A percentile compares a stretch with the other conserved stretches of the same genome.
These are phyloP conservation scores for Diplodia scrobiculata DNA, from an alignment of 2,329 filamentous ascomycete species.

Conservation along the genomic window DNA sequence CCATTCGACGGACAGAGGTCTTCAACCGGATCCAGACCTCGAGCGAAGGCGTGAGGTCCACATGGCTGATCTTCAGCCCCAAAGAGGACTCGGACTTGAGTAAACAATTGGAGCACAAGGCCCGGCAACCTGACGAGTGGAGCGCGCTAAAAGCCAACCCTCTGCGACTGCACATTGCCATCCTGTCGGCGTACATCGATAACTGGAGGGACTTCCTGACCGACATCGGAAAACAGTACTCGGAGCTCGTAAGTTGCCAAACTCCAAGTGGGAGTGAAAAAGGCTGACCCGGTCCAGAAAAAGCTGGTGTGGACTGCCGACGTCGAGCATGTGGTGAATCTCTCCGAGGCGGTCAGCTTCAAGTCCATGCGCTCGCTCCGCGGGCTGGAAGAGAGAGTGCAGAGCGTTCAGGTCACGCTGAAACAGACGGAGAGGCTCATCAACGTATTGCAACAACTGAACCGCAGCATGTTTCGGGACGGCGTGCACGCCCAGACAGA, in stretches of 20 bases:
- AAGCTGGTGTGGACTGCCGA: no score
- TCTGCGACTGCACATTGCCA: constrained; percentile 8
- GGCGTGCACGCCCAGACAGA: no score
- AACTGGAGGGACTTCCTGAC: constrained; percentile 3
- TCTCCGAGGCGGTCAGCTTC: no score
- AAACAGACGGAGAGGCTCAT: no score
- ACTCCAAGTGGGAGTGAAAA: no score
- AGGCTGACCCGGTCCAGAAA: no score
- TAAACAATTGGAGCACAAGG: neutral
- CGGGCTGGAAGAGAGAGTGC: no score
- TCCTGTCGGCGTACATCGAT: constrained; percentile 5
- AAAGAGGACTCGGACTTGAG: neutral
- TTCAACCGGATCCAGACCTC: neutral
- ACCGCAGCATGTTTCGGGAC: no score
- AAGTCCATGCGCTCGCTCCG: no score
- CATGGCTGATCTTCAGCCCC: constrained; percentile 21
- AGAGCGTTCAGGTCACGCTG: no score
- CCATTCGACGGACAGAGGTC: constrained; percentile 7
- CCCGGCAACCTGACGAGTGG: neutral
- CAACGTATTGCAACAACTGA: no score
- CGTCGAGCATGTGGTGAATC: no score
- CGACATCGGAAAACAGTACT: constrained; percentile 5
- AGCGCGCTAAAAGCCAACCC: neutral
- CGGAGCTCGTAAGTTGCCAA: constrained; percentile 4
- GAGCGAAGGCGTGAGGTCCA: neutral